A percentile compares a stretch with the other conserved stretches of the same genome.
phyloP scores from a whole-genome alignment of 805 yeast species.

The Metschnikowia lochheadii region DNA sequence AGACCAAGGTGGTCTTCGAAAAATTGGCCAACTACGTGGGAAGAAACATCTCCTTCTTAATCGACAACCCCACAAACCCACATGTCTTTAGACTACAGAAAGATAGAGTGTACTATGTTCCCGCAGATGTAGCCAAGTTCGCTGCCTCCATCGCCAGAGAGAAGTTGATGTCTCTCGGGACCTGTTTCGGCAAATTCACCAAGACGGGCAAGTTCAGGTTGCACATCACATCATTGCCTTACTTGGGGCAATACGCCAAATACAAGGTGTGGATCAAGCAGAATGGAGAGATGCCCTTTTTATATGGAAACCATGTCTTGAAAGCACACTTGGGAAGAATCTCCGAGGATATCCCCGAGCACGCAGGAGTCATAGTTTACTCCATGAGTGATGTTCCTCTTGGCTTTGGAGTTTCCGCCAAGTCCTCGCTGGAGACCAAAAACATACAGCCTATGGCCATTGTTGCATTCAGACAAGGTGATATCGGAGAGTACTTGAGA shows the following conservation, averaged over 20 bases:
- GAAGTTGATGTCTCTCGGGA: slow-evolving; percentile 87
- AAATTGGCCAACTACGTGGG: slow-evolving; percentile 96
- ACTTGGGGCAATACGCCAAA: slow-evolving; percentile 82
- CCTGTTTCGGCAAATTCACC: slow-evolving; percentile 94
- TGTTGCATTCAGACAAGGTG: slow-evolving; percentile 95
- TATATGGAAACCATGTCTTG: slow-evolving; percentile 93
- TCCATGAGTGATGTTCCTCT: slow-evolving; percentile 91
- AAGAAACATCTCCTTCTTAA: slow-evolving; percentile 83
- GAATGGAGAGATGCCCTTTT: slow-evolving; percentile 97
- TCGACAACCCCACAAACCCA: slow-evolving; percentile 81
- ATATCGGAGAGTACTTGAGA: slow-evolving; percentile 95
- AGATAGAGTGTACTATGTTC: slow-evolving; percentile 91
- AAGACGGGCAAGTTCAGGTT: slow-evolving; percentile 95
- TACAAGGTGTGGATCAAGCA: slow-evolving; percentile 94
- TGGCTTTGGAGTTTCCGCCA: slow-evolving; percentile 94
- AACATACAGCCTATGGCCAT: slow-evolving; percentile 89
- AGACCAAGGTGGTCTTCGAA: slow-evolving; percentile 92
- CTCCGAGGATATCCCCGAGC: slow-evolving; percentile 97
- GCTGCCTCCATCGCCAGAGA: slow-evolving; percentile 90
- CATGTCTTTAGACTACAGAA: slow-evolving; percentile 95
- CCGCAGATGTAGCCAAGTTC: slow-evolving; percentile 73
- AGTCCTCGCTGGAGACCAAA: slow-evolving; percentile 83
- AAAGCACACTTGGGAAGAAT: slow-evolving; percentile 96
- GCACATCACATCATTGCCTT: slow-evolving; percentile 86
- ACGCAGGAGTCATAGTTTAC: slow-evolving; percentile 88